These are phyloP conservation scores for Cyberlindnera xishuangbannaensis DNA, from an alignment of 805 yeast species.

Conservation along the genomic window DNA sequence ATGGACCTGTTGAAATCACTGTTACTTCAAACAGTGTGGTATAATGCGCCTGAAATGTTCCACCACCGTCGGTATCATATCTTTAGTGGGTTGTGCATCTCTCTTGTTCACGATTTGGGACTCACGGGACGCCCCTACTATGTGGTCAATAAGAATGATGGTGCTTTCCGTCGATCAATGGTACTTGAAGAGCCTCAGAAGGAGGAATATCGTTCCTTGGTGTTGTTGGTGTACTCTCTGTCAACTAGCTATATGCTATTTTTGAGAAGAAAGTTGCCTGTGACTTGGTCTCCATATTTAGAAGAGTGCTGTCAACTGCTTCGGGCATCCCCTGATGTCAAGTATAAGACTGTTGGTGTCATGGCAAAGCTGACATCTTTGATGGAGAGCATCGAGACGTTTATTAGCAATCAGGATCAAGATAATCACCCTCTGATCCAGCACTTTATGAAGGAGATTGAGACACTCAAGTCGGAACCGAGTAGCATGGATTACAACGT, in stretches of 20 bases:
- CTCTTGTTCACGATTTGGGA: conserved; percentile 73
- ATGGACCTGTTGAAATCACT: conserved; percentile 61
- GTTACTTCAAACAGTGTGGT: conserved; percentile 66
- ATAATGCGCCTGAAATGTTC: conserved; percentile 76
- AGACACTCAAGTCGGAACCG: conserved; percentile 5
- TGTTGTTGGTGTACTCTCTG: conserved; percentile 54
- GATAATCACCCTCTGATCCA: conserved; percentile 15
- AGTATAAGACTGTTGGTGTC: conserved; percentile 42
- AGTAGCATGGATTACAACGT: conserved; percentile 11
- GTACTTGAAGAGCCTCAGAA: conserved; percentile 33
- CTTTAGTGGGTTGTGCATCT: conserved; percentile 55
- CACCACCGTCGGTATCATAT: conserved; percentile 75
- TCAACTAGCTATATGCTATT: conserved; percentile 62
- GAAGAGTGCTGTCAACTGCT: conserved; percentile 53
- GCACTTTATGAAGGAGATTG: conserved; percentile 15
- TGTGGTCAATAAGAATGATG: conserved; percentile 36
- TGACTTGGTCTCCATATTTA: conserved; percentile 56
- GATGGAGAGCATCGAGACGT: conserved; percentile 47
- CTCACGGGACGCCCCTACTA: conserved; percentile 48
- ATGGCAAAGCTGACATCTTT: conserved; percentile 54
- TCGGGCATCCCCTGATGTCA: conserved; percentile 29
- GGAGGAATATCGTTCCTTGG: conserved; percentile 43
- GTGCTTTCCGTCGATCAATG: conserved; percentile 35
- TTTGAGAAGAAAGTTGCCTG: conserved; percentile 55
- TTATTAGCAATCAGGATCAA: conserved; percentile 13